phyloP scores from a whole-genome alignment of 2,329 filamentous ascomycete genomes.

The Aspergillus fructus region DNA sequence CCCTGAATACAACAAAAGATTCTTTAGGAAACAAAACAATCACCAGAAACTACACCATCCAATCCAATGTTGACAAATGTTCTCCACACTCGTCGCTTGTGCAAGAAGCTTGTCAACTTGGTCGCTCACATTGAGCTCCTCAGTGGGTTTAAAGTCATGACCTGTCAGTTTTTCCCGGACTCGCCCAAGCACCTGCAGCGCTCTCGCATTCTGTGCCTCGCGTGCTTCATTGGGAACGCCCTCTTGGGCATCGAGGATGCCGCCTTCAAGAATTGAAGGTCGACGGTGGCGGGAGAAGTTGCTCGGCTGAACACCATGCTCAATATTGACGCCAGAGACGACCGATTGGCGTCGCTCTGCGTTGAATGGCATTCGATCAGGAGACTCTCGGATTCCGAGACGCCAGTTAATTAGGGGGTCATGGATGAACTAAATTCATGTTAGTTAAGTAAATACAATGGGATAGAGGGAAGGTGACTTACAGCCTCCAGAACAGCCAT shows the following conservation, averaged over 20 bases:
- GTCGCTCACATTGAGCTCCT: slow-evolving; percentile 79
- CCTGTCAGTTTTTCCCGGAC: slow-evolving; percentile 96
- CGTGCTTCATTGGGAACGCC: slow-evolving; percentile 45
- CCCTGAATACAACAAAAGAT: slow-evolving; percentile 19
- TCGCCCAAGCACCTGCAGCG: slow-evolving; percentile 83
- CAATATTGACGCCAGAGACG: slow-evolving; percentile 50
- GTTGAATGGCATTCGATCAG: slow-evolving; percentile 58
- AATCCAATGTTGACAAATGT: slow-evolving; percentile 97
- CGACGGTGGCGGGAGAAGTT: slow-evolving; percentile 66
- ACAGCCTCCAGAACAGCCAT: slow-evolving; percentile 98
- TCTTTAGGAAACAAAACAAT: slow-evolving; percentile 15
- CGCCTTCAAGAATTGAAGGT: slow-evolving; percentile 66
- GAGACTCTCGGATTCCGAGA: slow-evolving; percentile 64
- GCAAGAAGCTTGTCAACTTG: slow-evolving; percentile 95
- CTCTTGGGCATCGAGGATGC: slow-evolving; percentile 45
- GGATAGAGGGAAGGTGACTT: slow-evolving; percentile 46
- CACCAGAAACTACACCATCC: slow-evolving; percentile 99
- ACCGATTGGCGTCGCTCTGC: slow-evolving; percentile 62
- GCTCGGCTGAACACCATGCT: slow-evolving; percentile 59
- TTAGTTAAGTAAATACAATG: neutral
- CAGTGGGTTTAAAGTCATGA: slow-evolving; percentile 80
- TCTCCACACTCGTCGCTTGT: slow-evolving; percentile 95
- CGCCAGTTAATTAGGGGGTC: slow-evolving; percentile 99
- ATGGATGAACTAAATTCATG: slow-evolving; percentile 77
- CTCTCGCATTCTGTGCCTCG: slow-evolving; percentile 90